Evolutionary conservation across 768 basidiomycete genomes (phyloP).

Genomic region (Xerocomus brunneocitrinus): DNA sequence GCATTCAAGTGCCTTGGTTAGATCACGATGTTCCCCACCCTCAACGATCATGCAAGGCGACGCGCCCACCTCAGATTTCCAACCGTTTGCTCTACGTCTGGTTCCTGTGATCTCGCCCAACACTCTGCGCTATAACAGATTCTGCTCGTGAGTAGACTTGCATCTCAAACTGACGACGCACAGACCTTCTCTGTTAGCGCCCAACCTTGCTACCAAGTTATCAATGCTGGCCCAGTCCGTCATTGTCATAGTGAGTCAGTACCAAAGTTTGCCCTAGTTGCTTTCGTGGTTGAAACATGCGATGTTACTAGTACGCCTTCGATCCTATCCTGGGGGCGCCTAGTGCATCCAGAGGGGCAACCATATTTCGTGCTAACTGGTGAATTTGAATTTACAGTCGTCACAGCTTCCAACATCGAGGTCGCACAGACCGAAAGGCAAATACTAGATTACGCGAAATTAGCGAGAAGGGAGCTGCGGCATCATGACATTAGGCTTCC

Average conservation of each 20-base stretch:
- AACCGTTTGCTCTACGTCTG: background rate
- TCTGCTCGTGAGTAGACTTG: background rate
- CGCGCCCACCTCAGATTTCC: background rate
- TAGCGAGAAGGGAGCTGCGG: conserved; percentile 30
- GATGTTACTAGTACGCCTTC: background rate
- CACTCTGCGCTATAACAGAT: background rate
- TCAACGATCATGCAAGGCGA: background rate
- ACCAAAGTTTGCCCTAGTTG: background rate
- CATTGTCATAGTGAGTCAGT: background rate
- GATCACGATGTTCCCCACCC: too few species aligned
- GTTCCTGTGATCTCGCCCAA: background rate
- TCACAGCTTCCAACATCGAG: conserved; percentile 51
- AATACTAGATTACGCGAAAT: conserved; percentile 35
- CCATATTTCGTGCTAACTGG: conserved; percentile 37
- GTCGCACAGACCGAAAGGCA: conserved; percentile 31
- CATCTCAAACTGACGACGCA: background rate
- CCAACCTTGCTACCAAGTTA: background rate
- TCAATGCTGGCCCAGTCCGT: background rate
- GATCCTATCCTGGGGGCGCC: conserved; percentile 36
- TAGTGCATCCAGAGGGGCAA: conserved; percentile 56
- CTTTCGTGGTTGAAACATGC: background rate
- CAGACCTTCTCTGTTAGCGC: background rate
- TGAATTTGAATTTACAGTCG: conserved; percentile 30
- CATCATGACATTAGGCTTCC: conserved; percentile 32
- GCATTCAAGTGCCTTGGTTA: too few species aligned